A percentile compares a stretch with the other conserved stretches of the same genome.
These are phyloP conservation scores for Friedmanniomyces simplex DNA, from an alignment of 495 filamentous ascomycete genomes.

Conservation along the genomic window DNA sequence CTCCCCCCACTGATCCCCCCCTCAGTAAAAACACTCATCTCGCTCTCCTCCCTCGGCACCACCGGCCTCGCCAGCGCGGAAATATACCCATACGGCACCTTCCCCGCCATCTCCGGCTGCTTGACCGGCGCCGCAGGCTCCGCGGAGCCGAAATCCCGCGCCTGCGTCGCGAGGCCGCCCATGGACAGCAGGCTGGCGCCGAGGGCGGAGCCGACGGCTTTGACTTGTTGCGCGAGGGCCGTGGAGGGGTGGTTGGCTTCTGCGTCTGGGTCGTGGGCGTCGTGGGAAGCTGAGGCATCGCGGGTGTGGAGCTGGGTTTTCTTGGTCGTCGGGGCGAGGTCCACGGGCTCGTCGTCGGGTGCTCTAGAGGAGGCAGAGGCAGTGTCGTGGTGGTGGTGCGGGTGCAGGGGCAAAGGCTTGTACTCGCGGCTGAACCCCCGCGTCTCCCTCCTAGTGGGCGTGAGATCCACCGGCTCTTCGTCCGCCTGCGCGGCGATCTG, in stretches of 20 bases:
- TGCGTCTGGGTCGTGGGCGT: background rate
- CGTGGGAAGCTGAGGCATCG: background rate
- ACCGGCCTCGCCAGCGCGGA: background rate
- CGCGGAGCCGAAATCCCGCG: slow-evolving; percentile 16
- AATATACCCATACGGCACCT: slow-evolving; percentile 7
- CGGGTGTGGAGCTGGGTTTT: slow-evolving; percentile 10
- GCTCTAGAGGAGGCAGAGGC: background rate
- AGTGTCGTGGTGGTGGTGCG: background rate
- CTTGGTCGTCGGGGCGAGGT: slow-evolving; percentile 31
- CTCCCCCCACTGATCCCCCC: background rate
- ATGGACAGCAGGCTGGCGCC: slow-evolving; percentile 9
- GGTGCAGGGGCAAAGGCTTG: background rate
- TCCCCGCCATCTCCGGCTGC: slow-evolving; percentile 7
- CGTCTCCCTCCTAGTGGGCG: slow-evolving; percentile 26
- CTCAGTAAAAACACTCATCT: background rate
- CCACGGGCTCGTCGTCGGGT: slow-evolving; percentile 21
- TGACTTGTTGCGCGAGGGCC: slow-evolving; percentile 2
- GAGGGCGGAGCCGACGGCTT: slow-evolving; percentile 12
- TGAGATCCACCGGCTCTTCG: slow-evolving; percentile 22
- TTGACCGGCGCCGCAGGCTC: slow-evolving; percentile 9
- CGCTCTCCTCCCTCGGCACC: slow-evolving; percentile 2
- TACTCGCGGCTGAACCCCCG: background rate
- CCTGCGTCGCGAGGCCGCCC: slow-evolving; percentile 1
- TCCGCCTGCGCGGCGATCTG: background rate
- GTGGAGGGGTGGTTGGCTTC: background rate